Evolutionary conservation across 331 rosid species (phyloP).

Genomic region (Acacia concinna): DNA sequence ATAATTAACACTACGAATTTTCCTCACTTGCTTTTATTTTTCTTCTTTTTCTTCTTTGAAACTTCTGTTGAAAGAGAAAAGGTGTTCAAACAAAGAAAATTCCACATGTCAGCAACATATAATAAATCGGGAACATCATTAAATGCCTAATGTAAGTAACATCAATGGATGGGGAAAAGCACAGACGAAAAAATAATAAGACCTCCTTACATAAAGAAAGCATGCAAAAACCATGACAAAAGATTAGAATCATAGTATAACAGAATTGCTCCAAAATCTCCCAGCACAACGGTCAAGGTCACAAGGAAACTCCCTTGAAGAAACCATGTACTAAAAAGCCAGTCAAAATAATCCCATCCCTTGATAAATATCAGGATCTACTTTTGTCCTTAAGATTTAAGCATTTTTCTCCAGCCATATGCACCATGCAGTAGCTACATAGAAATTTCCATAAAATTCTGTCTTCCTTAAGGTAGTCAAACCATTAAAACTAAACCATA

Average conservation of each 20-base stretch:
- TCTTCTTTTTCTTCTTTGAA: slow-evolving; percentile 92
- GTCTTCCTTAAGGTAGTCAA: not conserved
- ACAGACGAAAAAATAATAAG: not conserved
- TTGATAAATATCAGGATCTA: not conserved
- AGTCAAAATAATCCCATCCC: not conserved
- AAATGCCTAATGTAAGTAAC: not conserved
- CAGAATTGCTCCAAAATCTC: not conserved
- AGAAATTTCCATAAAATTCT: not conserved
- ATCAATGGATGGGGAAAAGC: not conserved
- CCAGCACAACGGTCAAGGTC: not conserved
- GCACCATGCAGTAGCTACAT: not conserved
- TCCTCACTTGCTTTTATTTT: slow-evolving; percentile 87
- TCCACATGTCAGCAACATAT: slow-evolving; percentile 1
- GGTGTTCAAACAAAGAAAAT: not conserved
- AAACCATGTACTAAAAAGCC: not conserved
- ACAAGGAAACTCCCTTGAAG: not conserved
- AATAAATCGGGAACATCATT: not conserved
- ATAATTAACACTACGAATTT: slow-evolving; percentile 14
- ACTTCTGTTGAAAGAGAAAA: slow-evolving; percentile 47
- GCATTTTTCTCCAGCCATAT: not conserved
- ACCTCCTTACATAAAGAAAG: slow-evolving; percentile 5
- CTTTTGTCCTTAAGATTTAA: not conserved
- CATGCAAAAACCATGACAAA: not conserved
- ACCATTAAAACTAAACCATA: not conserved
- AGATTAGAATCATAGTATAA: not conserved